These are phyloP conservation scores for Strigomonas galati DNA, from an alignment of 208 protist species.

Conservation along the genomic window DNA sequence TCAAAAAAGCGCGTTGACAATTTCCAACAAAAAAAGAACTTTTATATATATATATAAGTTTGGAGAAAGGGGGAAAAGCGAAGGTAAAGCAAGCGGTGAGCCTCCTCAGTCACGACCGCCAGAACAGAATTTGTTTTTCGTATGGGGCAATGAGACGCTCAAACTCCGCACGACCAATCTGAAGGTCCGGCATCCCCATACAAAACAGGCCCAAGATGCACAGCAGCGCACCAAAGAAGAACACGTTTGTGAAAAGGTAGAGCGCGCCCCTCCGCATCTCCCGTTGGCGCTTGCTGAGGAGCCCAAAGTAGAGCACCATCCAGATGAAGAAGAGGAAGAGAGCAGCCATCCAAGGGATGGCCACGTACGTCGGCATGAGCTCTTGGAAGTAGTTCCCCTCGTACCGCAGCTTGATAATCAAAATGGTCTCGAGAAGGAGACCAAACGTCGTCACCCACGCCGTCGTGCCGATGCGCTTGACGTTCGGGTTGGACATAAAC, in stretches of 20 bases:
- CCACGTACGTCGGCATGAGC: slow-evolving; percentile 63
- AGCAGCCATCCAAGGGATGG: slow-evolving; percentile 64
- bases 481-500: slow-evolving; percentile 74
- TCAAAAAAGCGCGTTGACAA: too few species aligned
- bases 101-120: slow-evolving; percentile 30
- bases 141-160: slow-evolving; percentile 55
- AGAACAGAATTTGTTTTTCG: slow-evolving; percentile 48
- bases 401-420: slow-evolving; percentile 61
- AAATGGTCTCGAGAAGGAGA: slow-evolving; percentile 72
- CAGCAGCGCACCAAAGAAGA: slow-evolving; percentile 54
- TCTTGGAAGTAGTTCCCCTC: slow-evolving; percentile 81
- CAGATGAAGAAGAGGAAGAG: slow-evolving; percentile 52
- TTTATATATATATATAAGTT: too few species aligned
- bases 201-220: slow-evolving; percentile 58
- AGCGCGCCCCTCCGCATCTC: slow-evolving; percentile 20
- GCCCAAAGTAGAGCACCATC: slow-evolving; percentile 75
- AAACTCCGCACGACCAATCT: slow-evolving; percentile 61
- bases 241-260: slow-evolving; percentile 35
- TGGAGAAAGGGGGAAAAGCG: slow-evolving; percentile 8
- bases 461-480: slow-evolving; percentile 85
- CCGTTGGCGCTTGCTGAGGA: slow-evolving; percentile 39
- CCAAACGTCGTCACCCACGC: slow-evolving; percentile 84
- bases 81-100: slow-evolving; percentile 14
- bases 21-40: too few species aligned
- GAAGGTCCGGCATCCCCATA: slow-evolving; percentile 82